A percentile compares a stretch with the other conserved stretches of the same genome.
These are phyloP conservation scores for Cadophora sp. DNA, from an alignment of 2,329 filamentous ascomycete genomes.

Conservation along the genomic window DNA sequence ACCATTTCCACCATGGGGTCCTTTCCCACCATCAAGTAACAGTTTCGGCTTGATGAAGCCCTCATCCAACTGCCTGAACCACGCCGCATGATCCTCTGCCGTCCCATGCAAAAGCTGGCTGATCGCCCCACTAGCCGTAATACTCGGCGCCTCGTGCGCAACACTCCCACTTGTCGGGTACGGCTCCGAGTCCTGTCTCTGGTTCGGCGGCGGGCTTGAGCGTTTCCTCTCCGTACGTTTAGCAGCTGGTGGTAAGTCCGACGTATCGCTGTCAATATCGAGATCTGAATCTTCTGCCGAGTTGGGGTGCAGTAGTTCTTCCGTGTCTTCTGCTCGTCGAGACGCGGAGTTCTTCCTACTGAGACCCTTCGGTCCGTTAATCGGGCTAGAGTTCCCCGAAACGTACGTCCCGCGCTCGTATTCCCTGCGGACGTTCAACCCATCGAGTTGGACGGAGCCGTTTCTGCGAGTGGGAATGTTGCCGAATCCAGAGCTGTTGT, in stretches of 20 bases:
- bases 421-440: conserved; percentile 53
- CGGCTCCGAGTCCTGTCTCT: conserved; percentile 30
- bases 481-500: conserved; percentile 75
- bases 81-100: conserved; percentile 84
- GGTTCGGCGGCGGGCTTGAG: conserved; percentile 17
- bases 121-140: conserved; percentile 76
- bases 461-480: conserved; percentile 70
- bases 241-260: conserved; percentile 69
- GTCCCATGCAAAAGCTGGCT: conserved; percentile 79
- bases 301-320: conserved; percentile 58
- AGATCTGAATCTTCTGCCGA: conserved; percentile 56
- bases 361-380: conserved; percentile 50
- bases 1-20: conserved; percentile 34
- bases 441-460: conserved; percentile 55
- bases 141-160: conserved; percentile 47
- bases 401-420: conserved; percentile 44
- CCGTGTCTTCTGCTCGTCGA: conserved; percentile 49
- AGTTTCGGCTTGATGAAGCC: conserved; percentile 94
- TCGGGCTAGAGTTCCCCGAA: conserved; percentile 45
- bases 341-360: conserved; percentile 56
- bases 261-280: conserved; percentile 67
- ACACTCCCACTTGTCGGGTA: conserved; percentile 44
- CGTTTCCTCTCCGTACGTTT: conserved; percentile 39
- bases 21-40: conserved; percentile 71
- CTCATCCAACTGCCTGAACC: conserved; percentile 93